A percentile compares a stretch with the other conserved stretches of the same genome.
These are phyloP conservation scores for Yamadazyma laniorum DNA, from an alignment of 805 yeast species.

Conservation along the genomic window DNA sequence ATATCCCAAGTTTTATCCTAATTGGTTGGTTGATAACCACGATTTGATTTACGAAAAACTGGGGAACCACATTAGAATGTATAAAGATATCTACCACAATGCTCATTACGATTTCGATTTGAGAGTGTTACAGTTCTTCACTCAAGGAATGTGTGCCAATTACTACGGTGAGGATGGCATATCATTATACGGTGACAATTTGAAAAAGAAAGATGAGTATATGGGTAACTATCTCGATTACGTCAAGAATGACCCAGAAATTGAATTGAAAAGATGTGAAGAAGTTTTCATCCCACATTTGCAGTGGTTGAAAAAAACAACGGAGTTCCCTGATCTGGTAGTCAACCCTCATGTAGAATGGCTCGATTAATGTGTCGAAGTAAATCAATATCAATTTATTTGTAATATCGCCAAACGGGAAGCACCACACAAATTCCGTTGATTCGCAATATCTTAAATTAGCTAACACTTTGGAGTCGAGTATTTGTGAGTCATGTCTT, in stretches of 20 bases:
- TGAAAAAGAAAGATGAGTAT: constrained; percentile 23
- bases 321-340: constrained; percentile 16
- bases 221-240: constrained; percentile 34
- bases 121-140: constrained; percentile 36
- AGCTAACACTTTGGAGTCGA: no score
- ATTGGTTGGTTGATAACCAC: constrained; percentile 32
- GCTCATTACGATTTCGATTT: constrained; percentile 45
- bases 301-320: constrained; percentile 41
- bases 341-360: constrained; percentile 9
- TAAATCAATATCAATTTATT: no score
- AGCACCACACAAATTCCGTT: no score
- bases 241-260: constrained; percentile 22
- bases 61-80: constrained; percentile 42
- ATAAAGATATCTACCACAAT: constrained; percentile 30
- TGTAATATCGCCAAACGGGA: no score
- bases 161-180: constrained; percentile 29
- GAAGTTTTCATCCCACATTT: constrained; percentile 42
- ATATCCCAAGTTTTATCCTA: constrained; percentile 48
- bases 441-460: no score
- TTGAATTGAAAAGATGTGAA: constrained; percentile 27
- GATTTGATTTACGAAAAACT: constrained; percentile 33
- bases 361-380: no score
- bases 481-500: constrained; percentile 1
- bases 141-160: constrained; percentile 37
- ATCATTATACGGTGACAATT: constrained; percentile 24